Evolutionary conservation across 495 filamentous ascomycete genomes (phyloP), one percentile per base, ranked within the genome.

Genomic region (Halenospora varia): DNA sequence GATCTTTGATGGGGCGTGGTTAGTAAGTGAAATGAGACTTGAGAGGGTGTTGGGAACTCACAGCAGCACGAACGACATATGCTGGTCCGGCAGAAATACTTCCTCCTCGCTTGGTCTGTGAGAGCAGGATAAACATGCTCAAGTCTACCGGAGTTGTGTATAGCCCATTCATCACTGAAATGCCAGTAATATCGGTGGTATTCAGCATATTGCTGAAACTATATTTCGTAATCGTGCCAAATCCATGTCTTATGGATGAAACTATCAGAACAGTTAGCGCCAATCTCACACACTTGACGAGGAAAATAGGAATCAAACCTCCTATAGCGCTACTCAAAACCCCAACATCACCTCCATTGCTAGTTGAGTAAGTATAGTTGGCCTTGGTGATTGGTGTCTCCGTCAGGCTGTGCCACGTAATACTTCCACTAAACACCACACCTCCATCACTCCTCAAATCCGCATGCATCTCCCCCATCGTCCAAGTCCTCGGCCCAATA

Each of bases 401-500:
- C 6, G 29, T 6, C 4, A 13, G 4, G 29, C 6, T 6, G 29
- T 35, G 29, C 29, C 29, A 4, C 29, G 29, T 35, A 6, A 35
- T 35, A 6, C 6, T 35, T 4, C 29, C 29, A 6, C 6, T 6
- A 35, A 35, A 35, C 4, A 13, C 13, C 6, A 35, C 29, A 35
- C 6, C 29, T 35, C 29, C 29, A 35, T 35, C 29, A 6, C 8
- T 9, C 8, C 8, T 46, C 4, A 46, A n/a, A 17, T 46, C 42
- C 4, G 17, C 8, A n/a, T 46, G 42, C 8, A 6, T 46, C 17
- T 46, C 42, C 4, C 13, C 8, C 42, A 46, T 9, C 4, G n/a
- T 46, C 42, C 42, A 46, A 4, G 42, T n/a, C n/a, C 45, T 40
- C 15, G 55, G 55, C 3, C 15, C 64, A 23, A 76, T 64, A 6